These are phyloP conservation scores for Leishmania tropica DNA, from an alignment of 208 protist species.

Conservation along the genomic window DNA sequence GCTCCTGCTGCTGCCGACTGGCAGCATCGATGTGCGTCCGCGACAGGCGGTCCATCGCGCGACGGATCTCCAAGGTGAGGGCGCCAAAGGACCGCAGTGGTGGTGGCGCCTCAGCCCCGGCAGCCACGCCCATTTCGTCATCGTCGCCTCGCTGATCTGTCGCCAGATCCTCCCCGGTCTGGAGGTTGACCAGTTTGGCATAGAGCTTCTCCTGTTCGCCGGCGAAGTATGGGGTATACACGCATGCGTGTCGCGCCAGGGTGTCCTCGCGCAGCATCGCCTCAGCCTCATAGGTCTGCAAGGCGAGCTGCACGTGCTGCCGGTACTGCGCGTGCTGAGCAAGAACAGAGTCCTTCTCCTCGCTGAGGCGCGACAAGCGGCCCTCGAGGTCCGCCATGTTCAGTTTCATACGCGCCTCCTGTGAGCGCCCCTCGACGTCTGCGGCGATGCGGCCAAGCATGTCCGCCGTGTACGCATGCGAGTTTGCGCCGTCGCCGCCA, in stretches of 20 bases:
- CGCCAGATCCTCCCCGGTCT: constrained; percentile 17
- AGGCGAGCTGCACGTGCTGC: constrained; percentile 65
- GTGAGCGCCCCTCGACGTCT: constrained; percentile 71
- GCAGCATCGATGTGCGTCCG: constrained; percentile 53
- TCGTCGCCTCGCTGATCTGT: neutral
- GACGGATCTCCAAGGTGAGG: constrained; percentile 36
- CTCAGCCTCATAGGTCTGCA: constrained; percentile 40
- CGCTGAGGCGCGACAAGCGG: constrained; percentile 39
- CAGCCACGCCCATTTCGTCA: neutral
- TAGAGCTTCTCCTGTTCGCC: constrained; percentile 30
- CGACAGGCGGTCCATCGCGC: constrained; percentile 33
- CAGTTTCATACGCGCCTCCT: constrained; percentile 78
- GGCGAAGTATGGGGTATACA: constrained; percentile 48
- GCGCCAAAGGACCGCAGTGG: constrained; percentile 30
- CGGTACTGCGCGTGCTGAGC: constrained; percentile 81
- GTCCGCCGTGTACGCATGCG: constrained; percentile 50
- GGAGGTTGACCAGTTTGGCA: constrained; percentile 24
- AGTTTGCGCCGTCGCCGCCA: neutral
- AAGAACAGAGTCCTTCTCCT: constrained; percentile 71
- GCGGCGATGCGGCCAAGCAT: constrained; percentile 65
- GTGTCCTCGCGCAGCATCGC: constrained; percentile 51
- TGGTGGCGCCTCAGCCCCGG: neutral
- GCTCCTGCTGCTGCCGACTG: constrained; percentile 33
- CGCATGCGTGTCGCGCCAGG: constrained; percentile 55
- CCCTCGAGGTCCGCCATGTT: constrained; percentile 63